Evolutionary conservation across 1,139 yeast species (phyloP), one percentile per base, ranked within the genome.

Genomic region (Saccharomycopsis phalli): DNA sequence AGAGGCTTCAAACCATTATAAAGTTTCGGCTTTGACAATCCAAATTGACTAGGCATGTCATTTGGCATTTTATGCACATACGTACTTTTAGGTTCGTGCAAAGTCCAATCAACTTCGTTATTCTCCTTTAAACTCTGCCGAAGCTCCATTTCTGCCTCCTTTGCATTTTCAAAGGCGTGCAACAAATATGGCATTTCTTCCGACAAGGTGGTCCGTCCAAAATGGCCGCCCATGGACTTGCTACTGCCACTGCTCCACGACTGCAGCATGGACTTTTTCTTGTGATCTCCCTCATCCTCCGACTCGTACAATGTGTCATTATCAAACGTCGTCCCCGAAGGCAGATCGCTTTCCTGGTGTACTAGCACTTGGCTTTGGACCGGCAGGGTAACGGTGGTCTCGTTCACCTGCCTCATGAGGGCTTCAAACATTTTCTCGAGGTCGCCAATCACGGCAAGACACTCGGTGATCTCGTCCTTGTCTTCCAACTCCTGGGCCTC

Each of bases 391-490:
- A n/a, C 11, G 7, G 19, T 7, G 21, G 17, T 20, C 4, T 44
- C 47, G 31, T 37, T 41, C n/a, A 44, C 44, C 32, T 44, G 43
- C 25, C 34, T 42, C 42, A 53, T 56, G 57, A 59, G 53, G 7
- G 56, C 51, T 32, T 73, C 76, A 54, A 73, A 74, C 80, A 75
- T 75, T 51, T 71, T 69, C 50, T 74, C 81, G 63, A 75, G 70
- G 51, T 75, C 81, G 46, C 65, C 68, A 18, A 75, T 73, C 34
- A 74, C 76, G 0, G 77, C 76, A 46, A 75, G 62, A 50, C 80
- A 72, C 52, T 75, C 81, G 59, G 68, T 65, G 42, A 71, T 69
- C 13, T 69, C 69, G 32, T 69, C 69, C 30, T 63, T 60, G 50
- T 74, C 78, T 34, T 69, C 69, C 21, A 56, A 50, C 13, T 68